Evolutionary conservation across 2,329 filamentous ascomycete genomes (phyloP), one percentile per base, ranked within the genome.

Genomic region (Alternaria sp.): DNA sequence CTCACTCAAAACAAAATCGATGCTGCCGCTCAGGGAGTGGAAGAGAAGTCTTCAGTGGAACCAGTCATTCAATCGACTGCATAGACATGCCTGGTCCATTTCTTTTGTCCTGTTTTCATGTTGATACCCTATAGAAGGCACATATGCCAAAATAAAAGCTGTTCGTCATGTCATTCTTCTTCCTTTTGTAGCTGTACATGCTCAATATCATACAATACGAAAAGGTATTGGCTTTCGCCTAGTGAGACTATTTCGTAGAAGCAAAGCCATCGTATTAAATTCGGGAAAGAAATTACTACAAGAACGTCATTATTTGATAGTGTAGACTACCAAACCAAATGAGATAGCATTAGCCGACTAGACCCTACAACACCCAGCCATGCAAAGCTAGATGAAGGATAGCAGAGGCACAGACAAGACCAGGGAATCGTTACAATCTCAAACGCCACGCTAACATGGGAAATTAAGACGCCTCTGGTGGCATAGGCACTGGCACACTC

Each of bases 1-100:
- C 79, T 84, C 48, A 76, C 80, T 20, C 80, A 83, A 60, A 81
- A 81, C 68, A 77, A 73, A 51, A 74, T 75, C 41, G 74, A 77
- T 26, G 74, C 71, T 6, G 67, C 73, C 20, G 68, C 70, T n/a
- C 65, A 71, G 36, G 68, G 68, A 14, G 48, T 57, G 9, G 61
- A 68, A 26, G 62, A 72, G 22, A 68, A 63, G 12, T 53, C 66
- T 7, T 61, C 67, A 1, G 61, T 65, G 20, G 69, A 73, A 57
- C 66, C 68, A 47, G 58, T 64, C 26, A 52, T 59, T n/a, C 49
- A 54, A 16, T 54, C 56, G 16, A 63, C 52, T 8, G 55, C 61
- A 34, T 67, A 51, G 24, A 18, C n/a, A 3, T 14, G 26, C 28
- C 14, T 34, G 18, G 16, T 12, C 18, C 18, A 16, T 42, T 51